Conservation (phyloP, 192 early-diverging fungal species). For the Mortierella claussenii region DNA sequence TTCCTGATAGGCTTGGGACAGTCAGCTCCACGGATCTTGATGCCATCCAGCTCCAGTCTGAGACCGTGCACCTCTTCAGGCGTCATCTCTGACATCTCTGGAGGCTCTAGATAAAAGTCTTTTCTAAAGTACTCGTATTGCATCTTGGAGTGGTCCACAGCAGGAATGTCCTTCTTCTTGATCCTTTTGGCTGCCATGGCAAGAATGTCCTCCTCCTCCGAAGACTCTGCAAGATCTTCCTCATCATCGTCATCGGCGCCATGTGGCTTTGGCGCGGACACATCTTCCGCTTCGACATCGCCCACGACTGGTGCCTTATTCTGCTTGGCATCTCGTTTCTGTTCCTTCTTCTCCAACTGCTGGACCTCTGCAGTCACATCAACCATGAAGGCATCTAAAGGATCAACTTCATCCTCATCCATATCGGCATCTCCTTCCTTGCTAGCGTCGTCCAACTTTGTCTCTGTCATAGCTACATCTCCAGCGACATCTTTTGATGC, state of each 20-base stretch:
- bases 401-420: conserved; percentile 69
- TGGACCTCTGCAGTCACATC: conserved; percentile 80
- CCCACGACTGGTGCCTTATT: conserved; percentile 16
- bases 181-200: conserved; percentile 84
- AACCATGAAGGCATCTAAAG: conserved; percentile 91
- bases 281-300: conserved; percentile 12
- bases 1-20: conserved; percentile 94
- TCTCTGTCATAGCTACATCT: conserved; percentile 40
- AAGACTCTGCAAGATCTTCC: conserved; percentile 63
- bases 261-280: conserved; percentile 9
- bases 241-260: conserved; percentile 56
- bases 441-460: conserved; percentile 1
- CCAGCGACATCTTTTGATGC: conserved; percentile 11
- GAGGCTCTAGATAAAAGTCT: conserved; percentile 96
- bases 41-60: conserved; percentile 88
- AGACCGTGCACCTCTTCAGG: conserved; percentile 85
- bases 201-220: conserved; percentile 77
- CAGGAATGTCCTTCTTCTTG: conserved; percentile 91
- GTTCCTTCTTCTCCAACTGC: conserved; percentile 72
- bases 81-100: conserved; percentile 86
- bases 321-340: conserved; percentile 43
- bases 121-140: conserved; percentile 90
- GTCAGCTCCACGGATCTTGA: conserved; percentile 88
- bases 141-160: conserved; percentile 87
- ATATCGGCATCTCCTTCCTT: conserved; percentile 34